Evolutionary conservation across 2,329 filamentous ascomycete genomes (phyloP).

Genomic region (Monilinia fructigena): DNA sequence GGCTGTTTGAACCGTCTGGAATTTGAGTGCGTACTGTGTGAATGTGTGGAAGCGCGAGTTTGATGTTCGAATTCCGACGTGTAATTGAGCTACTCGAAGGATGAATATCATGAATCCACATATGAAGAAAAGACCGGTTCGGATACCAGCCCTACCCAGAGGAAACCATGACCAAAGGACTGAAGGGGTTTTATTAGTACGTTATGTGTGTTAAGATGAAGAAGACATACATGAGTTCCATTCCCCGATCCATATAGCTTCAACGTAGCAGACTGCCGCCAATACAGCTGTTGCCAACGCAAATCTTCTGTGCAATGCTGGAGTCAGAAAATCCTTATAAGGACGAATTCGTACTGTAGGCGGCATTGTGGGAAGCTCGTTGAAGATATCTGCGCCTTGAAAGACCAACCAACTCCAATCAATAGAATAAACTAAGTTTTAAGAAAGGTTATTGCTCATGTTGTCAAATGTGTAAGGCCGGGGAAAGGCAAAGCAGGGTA

Average conservation of each 20-base stretch:
- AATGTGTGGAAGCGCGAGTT: slow-evolving; percentile 66
- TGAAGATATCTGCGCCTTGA: background rate
- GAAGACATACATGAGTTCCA: slow-evolving; percentile 58
- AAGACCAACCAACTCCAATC: slow-evolving; percentile 1
- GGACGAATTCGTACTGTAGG: slow-evolving; percentile 39
- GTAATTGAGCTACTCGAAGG: slow-evolving; percentile 80
- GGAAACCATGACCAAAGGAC: slow-evolving; percentile 88
- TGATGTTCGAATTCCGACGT: slow-evolving; percentile 71
- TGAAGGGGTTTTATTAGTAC: slow-evolving; percentile 41
- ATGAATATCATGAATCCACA: slow-evolving; percentile 76
- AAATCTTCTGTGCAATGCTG: slow-evolving; percentile 83
- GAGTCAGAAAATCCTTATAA: slow-evolving; percentile 77
- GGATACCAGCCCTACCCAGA: slow-evolving; percentile 70
- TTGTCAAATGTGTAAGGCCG: slow-evolving; percentile 19
- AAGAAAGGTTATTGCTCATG: slow-evolving; percentile 28
- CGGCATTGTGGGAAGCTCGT: slow-evolving; percentile 34
- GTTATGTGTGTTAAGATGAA: slow-evolving; percentile 16
- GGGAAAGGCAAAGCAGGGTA: no score
- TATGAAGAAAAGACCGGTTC: slow-evolving; percentile 72
- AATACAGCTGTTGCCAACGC: slow-evolving; percentile 71
- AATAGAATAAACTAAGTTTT: slow-evolving; percentile 4
- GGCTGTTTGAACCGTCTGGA: slow-evolving; percentile 64
- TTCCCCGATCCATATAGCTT: slow-evolving; percentile 67
- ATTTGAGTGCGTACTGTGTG: slow-evolving; percentile 52
- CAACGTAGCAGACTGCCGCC: slow-evolving; percentile 68